phyloP scores from a whole-genome alignment of 345 rosid species.

The Combretum micranthum region DNA sequence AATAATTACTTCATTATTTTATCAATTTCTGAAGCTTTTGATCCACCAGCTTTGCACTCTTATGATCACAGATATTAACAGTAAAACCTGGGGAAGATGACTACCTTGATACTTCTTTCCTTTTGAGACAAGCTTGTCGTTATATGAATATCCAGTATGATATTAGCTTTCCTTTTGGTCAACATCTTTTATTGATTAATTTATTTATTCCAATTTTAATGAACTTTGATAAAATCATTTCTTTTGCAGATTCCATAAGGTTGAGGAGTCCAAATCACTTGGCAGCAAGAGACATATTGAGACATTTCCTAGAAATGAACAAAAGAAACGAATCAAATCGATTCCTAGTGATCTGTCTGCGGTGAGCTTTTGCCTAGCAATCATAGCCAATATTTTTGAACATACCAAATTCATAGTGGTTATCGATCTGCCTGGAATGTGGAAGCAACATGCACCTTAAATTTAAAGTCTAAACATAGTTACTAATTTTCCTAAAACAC shows the following conservation, averaged over 20 bases:
- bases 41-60: background rate
- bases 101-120: constrained; percentile 61
- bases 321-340: constrained; percentile 50
- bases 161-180: background rate
- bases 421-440: no score
- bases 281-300: constrained; percentile 53
- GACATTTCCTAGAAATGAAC: constrained; percentile 33
- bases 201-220: no score
- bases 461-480: no score
- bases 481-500: no score
- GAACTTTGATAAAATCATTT: background rate
- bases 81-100: constrained; percentile 79
- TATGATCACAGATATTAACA: constrained; percentile 55
- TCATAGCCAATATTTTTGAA: background rate
- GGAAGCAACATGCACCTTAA: no score
- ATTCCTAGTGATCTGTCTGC: constrained; percentile 24
- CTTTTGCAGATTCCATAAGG: constrained; percentile 52
- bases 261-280: constrained; percentile 30
- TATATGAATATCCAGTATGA: constrained; percentile 76
- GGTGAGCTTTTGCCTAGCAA: constrained; percentile 25
- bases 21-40: no score
- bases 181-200: background rate
- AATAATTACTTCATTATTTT: no score
- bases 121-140: constrained; percentile 83
- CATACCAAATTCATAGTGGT: no score